Percentiles rank a stretch among this genome's conserved stretches.
Evolutionary conservation across 768 basidiomycete species (phyloP).

Genomic region (Lanmaoa rubissima): DNA sequence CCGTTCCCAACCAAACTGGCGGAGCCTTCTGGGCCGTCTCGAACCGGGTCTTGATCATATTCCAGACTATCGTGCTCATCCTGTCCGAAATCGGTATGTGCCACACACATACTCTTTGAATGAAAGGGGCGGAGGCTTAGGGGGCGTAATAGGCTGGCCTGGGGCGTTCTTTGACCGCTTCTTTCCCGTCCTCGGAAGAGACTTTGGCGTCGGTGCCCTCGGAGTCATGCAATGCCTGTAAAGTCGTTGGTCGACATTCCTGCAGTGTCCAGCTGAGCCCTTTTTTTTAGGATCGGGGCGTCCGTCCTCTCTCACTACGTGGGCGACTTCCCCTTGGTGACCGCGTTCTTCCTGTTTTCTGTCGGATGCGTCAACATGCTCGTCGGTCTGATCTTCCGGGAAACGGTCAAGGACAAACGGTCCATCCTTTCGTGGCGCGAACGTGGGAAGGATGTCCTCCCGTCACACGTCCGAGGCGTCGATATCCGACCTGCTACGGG

Average conservation of each 20-base stretch:
- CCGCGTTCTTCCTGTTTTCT: conserved; percentile 83
- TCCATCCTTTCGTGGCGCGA: conserved; percentile 67
- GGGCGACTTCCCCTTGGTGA: conserved; percentile 80
- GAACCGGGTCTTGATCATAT: conserved; percentile 80
- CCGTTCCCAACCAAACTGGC: conserved; percentile 93
- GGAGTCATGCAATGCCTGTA: conserved; percentile 86
- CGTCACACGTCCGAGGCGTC: conserved; percentile 33
- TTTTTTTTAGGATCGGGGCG: conserved; percentile 53
- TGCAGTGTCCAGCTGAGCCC: background rate
- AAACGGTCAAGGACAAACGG: conserved; percentile 60
- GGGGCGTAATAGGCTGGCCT: conserved; percentile 56
- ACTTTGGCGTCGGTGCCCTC: conserved; percentile 84
- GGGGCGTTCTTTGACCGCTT: conserved; percentile 76
- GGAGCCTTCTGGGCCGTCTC: conserved; percentile 92
- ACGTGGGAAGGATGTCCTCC: conserved; percentile 55
- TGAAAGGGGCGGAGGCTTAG: background rate
- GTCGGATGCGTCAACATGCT: conserved; percentile 82
- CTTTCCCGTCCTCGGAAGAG: conserved; percentile 85
- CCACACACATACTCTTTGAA: too few relatives aligned
- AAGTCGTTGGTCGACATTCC: conserved; percentile 25
- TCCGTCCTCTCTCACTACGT: conserved; percentile 76
- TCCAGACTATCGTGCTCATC: conserved; percentile 74
- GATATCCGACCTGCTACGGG: conserved; percentile 24
- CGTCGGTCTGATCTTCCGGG: conserved; percentile 77
- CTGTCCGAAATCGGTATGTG: conserved; percentile 41